Conservation (phyloP, 345 rosid genomes). For the Xanthoceras sorbifolium region DNA sequence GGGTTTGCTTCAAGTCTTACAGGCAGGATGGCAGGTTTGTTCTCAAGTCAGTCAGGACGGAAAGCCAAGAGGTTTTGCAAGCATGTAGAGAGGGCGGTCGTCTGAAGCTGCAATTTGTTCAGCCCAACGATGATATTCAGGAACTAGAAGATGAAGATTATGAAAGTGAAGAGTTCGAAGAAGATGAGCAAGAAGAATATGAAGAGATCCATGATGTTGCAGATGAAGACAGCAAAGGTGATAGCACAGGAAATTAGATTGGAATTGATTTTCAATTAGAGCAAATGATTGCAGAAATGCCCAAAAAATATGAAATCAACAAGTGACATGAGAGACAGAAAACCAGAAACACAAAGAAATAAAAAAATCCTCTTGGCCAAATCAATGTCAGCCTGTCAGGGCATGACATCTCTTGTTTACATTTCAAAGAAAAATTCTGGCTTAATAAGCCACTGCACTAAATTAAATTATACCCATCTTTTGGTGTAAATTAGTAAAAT, state of each 20-base stretch:
- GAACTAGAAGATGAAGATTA: slow-evolving; percentile 35
- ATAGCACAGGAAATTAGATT: background rate
- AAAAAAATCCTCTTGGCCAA: background rate
- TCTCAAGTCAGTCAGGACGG: slow-evolving; percentile 70
- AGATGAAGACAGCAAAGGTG: slow-evolving; percentile 5
- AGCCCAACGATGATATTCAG: slow-evolving; percentile 48
- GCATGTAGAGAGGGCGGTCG: slow-evolving; percentile 85
- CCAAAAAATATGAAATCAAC: slow-evolving; percentile 1
- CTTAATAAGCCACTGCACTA: no score
- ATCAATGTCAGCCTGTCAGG: background rate
- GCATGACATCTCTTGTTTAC: background rate
- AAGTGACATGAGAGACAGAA: no score
- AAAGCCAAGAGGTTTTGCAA: slow-evolving; percentile 68
- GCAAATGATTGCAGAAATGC: background rate
- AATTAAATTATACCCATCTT: no score
- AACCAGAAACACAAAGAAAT: background rate
- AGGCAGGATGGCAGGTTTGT: slow-evolving; percentile 81
- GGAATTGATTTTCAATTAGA: background rate
- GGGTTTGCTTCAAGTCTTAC: slow-evolving; percentile 75
- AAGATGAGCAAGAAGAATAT: slow-evolving; percentile 15
- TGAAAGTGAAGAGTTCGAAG: slow-evolving; percentile 22
- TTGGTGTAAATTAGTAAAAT: no score
- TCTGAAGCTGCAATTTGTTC: slow-evolving; percentile 67
- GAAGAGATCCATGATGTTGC: background rate
- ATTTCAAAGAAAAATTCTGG: no score